Conservation (phyloP, 306 rosid genomes). For the Sicyos baderoa region DNA sequence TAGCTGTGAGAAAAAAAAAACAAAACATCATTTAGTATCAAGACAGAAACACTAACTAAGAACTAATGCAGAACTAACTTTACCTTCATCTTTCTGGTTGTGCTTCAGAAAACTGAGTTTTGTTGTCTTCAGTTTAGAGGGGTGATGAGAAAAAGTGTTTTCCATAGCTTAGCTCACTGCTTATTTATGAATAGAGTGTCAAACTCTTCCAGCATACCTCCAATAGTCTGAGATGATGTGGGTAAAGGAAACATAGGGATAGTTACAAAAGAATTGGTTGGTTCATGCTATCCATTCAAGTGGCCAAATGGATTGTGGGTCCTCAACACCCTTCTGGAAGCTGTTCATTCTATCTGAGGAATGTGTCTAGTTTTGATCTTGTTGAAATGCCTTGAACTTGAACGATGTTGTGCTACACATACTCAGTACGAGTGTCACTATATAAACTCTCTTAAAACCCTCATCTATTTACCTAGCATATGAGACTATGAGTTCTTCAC, state of each 20-base stretch:
- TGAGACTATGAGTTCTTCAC: too few species aligned
- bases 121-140: slow-evolving; percentile 36
- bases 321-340: slow-evolving; percentile 26
- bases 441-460: too few species aligned
- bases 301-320: slow-evolving; percentile 44
- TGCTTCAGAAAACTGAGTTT: slow-evolving; percentile 30
- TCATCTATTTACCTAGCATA: too few species aligned
- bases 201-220: slow-evolving; percentile 29
- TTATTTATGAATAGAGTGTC: slow-evolving; percentile 33
- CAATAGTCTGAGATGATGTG: slow-evolving; percentile 25
- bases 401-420: too few species aligned
- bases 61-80: slow-evolving; percentile 12
- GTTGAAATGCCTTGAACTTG: too few species aligned
- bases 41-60: slow-evolving; percentile 15
- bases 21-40: background rate
- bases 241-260: slow-evolving; percentile 49
- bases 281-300: slow-evolving; percentile 35
- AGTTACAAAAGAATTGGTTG: slow-evolving; percentile 42
- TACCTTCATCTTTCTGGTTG: slow-evolving; percentile 21
- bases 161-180: slow-evolving; percentile 20
- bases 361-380: slow-evolving; percentile 15
- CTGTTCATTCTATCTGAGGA: slow-evolving; percentile 11
- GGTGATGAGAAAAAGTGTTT: slow-evolving; percentile 25
- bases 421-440: too few species aligned
- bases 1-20: slow-evolving; percentile 33